phyloP scores from a whole-genome alignment of 2,329 filamentous ascomycete genomes.

The Fusarium sp. region DNA sequence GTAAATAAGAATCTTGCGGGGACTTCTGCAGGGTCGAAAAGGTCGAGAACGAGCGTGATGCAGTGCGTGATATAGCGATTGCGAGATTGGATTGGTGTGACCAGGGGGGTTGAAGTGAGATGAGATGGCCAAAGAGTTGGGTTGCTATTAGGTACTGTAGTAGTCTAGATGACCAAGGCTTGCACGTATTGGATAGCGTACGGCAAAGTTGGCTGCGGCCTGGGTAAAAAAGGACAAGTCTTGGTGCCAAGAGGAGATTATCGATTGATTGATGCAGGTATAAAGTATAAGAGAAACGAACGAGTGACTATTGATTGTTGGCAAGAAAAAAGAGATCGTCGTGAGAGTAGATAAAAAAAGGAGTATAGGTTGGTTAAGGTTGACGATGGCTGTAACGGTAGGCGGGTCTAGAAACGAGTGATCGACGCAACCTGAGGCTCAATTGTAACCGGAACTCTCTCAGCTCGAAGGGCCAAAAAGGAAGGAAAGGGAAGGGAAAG shows the following conservation, averaged over 20 bases:
- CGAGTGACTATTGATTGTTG: slow-evolving; percentile 1
- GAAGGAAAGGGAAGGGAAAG: slow-evolving; percentile 11
- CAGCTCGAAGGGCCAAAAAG: slow-evolving; percentile 34
- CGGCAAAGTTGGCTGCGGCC: neutral
- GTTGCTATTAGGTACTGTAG: slow-evolving; percentile 10
- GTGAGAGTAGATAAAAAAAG: neutral
- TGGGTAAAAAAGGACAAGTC: neutral
- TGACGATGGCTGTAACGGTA: slow-evolving; percentile 22
- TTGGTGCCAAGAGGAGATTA: slow-evolving; percentile 3
- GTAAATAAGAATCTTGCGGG: slow-evolving; percentile 29
- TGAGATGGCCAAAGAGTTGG: slow-evolving; percentile 24
- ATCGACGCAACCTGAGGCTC: slow-evolving; percentile 32
- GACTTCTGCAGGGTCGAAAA: slow-evolving; percentile 2
- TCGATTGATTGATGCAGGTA: neutral
- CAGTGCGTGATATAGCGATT: slow-evolving; percentile 26
- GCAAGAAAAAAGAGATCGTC: slow-evolving; percentile 34
- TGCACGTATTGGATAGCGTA: slow-evolving; percentile 4
- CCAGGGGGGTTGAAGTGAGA: slow-evolving; percentile 21
- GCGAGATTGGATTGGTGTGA: slow-evolving; percentile 33
- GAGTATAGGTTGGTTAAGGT: slow-evolving; percentile 11
- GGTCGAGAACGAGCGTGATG: slow-evolving; percentile 24
- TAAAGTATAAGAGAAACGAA: neutral
- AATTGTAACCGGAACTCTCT: slow-evolving; percentile 20
- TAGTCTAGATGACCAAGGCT: slow-evolving; percentile 7
- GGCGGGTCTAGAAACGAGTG: slow-evolving; percentile 38